Evolutionary conservation across 2,329 filamentous ascomycete species (phyloP).

Genomic region (Proliferodiscus dingleyae): DNA sequence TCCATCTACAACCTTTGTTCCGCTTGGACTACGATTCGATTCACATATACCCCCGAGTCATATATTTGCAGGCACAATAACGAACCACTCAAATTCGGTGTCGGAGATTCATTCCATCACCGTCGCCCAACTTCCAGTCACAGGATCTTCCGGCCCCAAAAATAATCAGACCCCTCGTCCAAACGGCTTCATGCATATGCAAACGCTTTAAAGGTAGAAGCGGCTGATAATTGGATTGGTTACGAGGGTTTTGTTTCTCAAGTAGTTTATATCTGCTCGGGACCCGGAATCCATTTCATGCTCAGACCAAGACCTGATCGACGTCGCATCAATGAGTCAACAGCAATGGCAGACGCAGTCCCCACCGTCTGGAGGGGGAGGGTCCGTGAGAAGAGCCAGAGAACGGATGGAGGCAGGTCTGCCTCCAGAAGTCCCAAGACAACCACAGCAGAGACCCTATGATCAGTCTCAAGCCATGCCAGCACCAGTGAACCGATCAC

Average conservation of each 20-base stretch:
- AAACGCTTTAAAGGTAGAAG: conserved; percentile 23
- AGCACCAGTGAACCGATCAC: conserved; percentile 16
- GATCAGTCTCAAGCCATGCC: conserved; percentile 13
- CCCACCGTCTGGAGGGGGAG: conserved; percentile 30
- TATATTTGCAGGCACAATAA: background rate
- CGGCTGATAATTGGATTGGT: conserved; percentile 19
- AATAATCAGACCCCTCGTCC: conserved; percentile 15
- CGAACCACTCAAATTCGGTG: background rate
- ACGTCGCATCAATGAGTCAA: conserved; percentile 26
- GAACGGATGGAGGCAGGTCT: conserved; percentile 45
- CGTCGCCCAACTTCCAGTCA: background rate
- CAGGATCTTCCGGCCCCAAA: conserved; percentile 11
- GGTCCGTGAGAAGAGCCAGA: conserved; percentile 51
- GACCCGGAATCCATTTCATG: conserved; percentile 1
- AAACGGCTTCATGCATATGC: conserved; percentile 30
- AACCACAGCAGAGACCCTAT: conserved; percentile 17
- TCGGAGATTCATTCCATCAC: background rate
- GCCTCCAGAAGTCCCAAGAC: conserved; percentile 26
- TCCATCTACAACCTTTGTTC: conserved; percentile 1
- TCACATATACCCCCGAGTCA: conserved; percentile 4
- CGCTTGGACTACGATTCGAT: background rate
- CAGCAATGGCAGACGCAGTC: conserved; percentile 23
- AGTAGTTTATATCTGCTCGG: conserved; percentile 14
- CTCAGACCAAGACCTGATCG: conserved; percentile 1
- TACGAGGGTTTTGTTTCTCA: conserved; percentile 11